Conservation (phyloP, 2,329 filamentous ascomycete species). For the Phialophora tarda region DNA sequence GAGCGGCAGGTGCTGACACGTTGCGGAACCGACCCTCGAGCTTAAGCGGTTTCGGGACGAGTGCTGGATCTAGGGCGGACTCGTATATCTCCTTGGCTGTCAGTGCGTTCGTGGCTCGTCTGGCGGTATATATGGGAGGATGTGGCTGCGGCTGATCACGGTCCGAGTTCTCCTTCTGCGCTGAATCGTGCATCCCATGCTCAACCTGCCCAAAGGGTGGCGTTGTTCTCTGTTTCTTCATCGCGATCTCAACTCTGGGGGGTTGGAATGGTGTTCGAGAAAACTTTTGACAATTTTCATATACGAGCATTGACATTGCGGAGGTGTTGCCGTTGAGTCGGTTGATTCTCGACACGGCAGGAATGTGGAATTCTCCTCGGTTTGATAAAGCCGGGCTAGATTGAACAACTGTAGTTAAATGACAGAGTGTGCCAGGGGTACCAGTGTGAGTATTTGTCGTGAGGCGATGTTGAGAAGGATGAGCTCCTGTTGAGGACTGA, state of each 20-base stretch:
- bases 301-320: neutral
- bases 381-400: neutral
- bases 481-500: neutral
- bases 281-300: neutral
- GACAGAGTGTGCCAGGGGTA: neutral
- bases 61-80: neutral
- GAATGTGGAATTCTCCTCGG: neutral
- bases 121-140: neutral
- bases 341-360: neutral
- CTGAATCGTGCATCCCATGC: neutral
- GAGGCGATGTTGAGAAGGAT: neutral
- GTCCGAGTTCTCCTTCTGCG: neutral
- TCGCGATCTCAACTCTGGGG: neutral
- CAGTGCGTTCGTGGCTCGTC: neutral
- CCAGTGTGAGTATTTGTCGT: neutral
- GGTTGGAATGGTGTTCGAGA: neutral
- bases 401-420: neutral
- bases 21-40: neutral
- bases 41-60: slow-evolving; percentile 3
- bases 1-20: neutral
- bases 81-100: neutral
- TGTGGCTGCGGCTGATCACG: neutral
- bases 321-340: neutral
- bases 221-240: neutral
- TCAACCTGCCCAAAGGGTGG: neutral